These are phyloP conservation scores for Trametes polyzona DNA, from an alignment of 1,284 basidiomycete genomes.

Conservation along the genomic window DNA sequence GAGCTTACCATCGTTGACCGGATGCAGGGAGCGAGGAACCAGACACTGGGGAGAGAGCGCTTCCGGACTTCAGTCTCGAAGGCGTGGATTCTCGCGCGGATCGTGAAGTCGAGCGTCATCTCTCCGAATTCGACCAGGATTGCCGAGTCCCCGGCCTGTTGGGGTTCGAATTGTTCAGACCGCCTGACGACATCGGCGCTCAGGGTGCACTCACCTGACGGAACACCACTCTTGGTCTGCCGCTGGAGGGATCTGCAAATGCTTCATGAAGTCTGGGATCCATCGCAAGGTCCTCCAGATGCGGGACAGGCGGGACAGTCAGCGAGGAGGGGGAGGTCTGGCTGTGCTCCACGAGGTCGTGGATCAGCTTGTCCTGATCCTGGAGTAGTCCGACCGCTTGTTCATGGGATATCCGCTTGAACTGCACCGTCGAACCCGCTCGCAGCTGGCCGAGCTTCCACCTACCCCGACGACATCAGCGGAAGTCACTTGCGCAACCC, in stretches of 20 bases:
- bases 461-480: constrained; percentile 32
- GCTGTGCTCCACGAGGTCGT: background rate
- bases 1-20: constrained; percentile 56
- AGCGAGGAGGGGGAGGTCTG: background rate
- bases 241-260: constrained; percentile 15
- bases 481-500: background rate
- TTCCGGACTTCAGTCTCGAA: constrained; percentile 49
- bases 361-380: constrained; percentile 6
- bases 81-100: constrained; percentile 59
- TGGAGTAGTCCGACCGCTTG: constrained; percentile 28
- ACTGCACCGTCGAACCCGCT: constrained; percentile 54
- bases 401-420: constrained; percentile 50
- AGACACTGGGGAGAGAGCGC: constrained; percentile 41
- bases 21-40: constrained; percentile 57
- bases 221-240: constrained; percentile 42
- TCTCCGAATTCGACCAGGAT: constrained; percentile 64
- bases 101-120: constrained; percentile 51
- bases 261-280: constrained; percentile 43
- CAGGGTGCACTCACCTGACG: constrained; percentile 42
- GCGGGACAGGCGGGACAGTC: background rate
- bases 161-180: background rate
- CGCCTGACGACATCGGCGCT: too few species aligned
- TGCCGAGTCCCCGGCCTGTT: constrained; percentile 55
- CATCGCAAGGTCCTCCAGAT: constrained; percentile 13
- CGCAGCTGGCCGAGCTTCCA: constrained; percentile 69